Base-by-base conservation (phyloP, 345 rosid species). In the Hibiscus mutabilis region DNA sequence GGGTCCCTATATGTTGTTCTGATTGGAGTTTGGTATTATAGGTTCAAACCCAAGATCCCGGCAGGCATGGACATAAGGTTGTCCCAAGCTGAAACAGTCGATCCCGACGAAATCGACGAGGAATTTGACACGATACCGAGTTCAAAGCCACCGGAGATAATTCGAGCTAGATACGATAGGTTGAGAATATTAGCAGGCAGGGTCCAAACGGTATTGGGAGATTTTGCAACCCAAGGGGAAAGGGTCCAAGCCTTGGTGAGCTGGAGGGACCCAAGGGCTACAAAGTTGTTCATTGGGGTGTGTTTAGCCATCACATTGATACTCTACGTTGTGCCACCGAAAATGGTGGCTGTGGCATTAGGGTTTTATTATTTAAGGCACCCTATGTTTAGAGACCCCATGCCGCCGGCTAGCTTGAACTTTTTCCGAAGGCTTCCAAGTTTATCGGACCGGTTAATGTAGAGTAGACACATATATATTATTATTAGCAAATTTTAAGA, bases 221-320 rank as follows among this genome's bases (percentile, higher is more conserved):
- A 95, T 84, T 82, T 92, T 66, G 99, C 97, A 6, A 86, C 99
- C 24, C 99, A 92, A 72, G 99, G 99, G 0, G 99, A 95, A 79
- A 65, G 99, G 65, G 72, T 86, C 29, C 99, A 95, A 59, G 98
- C 99, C 10, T 69, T 92, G 68, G 96, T 92, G 68, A 92, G 97
- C 63, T 95, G 99, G 99, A 90, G 99, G 79, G 99, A 95, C 76
- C 99, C 99, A 31, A 84, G 98, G 59, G 99, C 99, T 9, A 92
- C 97, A 0, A 92, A 89, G 65, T 70, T 95, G 75, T 95, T 92
- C 82, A 89, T 95, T 22, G 96, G 86, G 60, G 86, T 88, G 15
- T 95, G 99, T 77, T 78, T 86, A 37, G 86, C 74, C n/a, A 87
- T 89, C 53, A 92, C 97, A 0, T 29, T 92, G 60, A 74, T 82